These are phyloP conservation scores for Stemphylium vesicarium DNA, from an alignment of 2,329 filamentous ascomycete species.

Conservation along the genomic window DNA sequence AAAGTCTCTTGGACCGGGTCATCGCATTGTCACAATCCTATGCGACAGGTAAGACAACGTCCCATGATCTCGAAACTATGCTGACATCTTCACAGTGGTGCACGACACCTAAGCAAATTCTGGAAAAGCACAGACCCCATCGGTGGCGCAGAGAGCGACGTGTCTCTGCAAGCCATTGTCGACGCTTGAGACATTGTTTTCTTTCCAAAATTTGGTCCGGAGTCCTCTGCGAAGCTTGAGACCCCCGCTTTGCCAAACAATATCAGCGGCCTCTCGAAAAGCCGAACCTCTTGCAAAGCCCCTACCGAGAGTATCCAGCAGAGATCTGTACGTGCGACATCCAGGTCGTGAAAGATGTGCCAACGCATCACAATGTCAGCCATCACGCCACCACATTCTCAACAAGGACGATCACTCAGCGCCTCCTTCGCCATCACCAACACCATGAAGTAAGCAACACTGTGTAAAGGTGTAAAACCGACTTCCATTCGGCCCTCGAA, in stretches of 20 bases:
- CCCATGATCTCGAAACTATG: not conserved
- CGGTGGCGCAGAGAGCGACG: constrained; percentile 57
- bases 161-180: constrained; percentile 64
- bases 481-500: constrained; percentile 12
- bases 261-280: not conserved
- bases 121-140: constrained; percentile 76
- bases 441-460: constrained; percentile 12
- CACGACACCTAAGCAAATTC: constrained; percentile 82
- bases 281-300: not conserved
- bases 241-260: not conserved
- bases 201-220: not conserved
- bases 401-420: not conserved
- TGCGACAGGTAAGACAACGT: constrained; percentile 63
- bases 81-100: constrained; percentile 56
- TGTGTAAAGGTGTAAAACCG: constrained; percentile 21
- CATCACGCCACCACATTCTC: constrained; percentile 9
- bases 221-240: not conserved
- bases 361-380: constrained; percentile 16
- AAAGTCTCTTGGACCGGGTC: constrained; percentile 65
- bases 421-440: not conserved
- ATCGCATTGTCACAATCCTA: constrained; percentile 77
- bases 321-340: constrained; percentile 5
- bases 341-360: constrained; percentile 14
- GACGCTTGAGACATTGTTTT: constrained; percentile 37
- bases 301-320: constrained; percentile 3